Evolutionary conservation across 2,329 filamentous ascomycete species (phyloP), one percentile per base, ranked within the genome.

Genomic region (Ophiostoma populinum): DNA sequence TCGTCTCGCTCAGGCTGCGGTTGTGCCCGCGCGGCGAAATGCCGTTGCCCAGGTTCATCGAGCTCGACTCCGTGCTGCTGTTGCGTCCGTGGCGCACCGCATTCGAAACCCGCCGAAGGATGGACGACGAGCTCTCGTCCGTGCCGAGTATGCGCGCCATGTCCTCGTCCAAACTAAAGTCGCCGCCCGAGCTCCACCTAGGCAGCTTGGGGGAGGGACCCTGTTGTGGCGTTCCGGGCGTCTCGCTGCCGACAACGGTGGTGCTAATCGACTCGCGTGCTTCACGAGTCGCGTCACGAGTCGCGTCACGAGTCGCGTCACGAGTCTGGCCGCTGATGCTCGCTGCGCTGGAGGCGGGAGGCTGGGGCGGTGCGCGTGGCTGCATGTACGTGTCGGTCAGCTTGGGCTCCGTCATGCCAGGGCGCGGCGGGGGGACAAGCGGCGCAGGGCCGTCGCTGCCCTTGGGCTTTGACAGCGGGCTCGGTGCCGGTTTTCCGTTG

Each of bases 151-250:
- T 87, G 38, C 86, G 77, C 36, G 81, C 80, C 72, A 94, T 83
- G 51, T 95, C 90, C 54, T 94, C 86, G 44, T 95, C 87, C 76
- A 93, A 75, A 40, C 80, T 90, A 49, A 94, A 90, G 44, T 92
- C 85, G 36, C 76, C 82, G 35, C 81, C 82, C 28, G 70, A 67
- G 54, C 79, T 92, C 70, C 70, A 81, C 48, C 76, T 67, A 44
- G 78, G 71, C 42, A 82, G 59, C 46, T 74, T 75, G 8, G 78
- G 75, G 8, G 77, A 80, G 25, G 36, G 42, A 5, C 44, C 44
- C 44, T 70, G 68, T n/a, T 43, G 59, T 40, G 53, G 65, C 47
- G 41, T 26, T 12, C 7, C 8, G 4, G 5, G 45, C 25, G 45
- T 51, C 49, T 63, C 57, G 41, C 52, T 59, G 12, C 25, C 33